Evolutionary conservation across 225 moss, liverwort and hornwort genomes (phyloP), one percentile per base, ranked within the genome.

Genomic region (Bryoerythrophyllum caledonicum): DNA sequence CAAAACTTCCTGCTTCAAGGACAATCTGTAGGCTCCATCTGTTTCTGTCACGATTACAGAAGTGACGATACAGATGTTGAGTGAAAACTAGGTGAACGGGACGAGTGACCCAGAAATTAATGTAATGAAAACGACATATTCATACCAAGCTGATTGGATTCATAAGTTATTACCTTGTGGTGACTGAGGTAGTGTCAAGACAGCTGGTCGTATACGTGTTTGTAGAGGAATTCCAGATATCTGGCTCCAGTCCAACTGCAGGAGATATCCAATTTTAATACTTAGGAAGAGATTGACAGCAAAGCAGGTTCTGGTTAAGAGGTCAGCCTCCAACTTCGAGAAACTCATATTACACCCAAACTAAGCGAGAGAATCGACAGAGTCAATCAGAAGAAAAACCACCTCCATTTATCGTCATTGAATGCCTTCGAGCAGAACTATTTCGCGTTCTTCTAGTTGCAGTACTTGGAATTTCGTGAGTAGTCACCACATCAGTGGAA

Each of bases 171-270:
- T 70, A 88, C 88, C 88, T 88, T 53, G 78, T 80, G 64, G 87
- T 85, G 44, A 82, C 82, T n/a, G 81, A 49, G 67, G 78, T 57
- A 19, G 74, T 84, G 81, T 84, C 78, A 43, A 84, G 81, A 57
- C 56, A 69, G 78, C 80, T 73, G 46, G 43, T 72, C 15, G 82
- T 61, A 60, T 73, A 72, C 32, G 70, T 62, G n/a, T 78, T 82
- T 23, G 82, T 70, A 35, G 85, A 85, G 28, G 80, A 61, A 58
- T 85, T 88, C 85, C 88, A 88, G 24, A 58, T 51, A 51, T 88
- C 88, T 28, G 88, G 56, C 68, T 88, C 88, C 61, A 82, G 69
- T 73, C 78, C 88, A 75, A 65, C 85, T 88, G 82, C 77, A 72
- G 70, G 8, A 52, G 27, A 68, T 58, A 19, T 55, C 38, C 6